Percentiles rank a stretch among this genome's conserved stretches.
These are phyloP conservation scores for Hermanozyma aechmeae DNA, from an alignment of 805 yeast species.

Conservation along the genomic window DNA sequence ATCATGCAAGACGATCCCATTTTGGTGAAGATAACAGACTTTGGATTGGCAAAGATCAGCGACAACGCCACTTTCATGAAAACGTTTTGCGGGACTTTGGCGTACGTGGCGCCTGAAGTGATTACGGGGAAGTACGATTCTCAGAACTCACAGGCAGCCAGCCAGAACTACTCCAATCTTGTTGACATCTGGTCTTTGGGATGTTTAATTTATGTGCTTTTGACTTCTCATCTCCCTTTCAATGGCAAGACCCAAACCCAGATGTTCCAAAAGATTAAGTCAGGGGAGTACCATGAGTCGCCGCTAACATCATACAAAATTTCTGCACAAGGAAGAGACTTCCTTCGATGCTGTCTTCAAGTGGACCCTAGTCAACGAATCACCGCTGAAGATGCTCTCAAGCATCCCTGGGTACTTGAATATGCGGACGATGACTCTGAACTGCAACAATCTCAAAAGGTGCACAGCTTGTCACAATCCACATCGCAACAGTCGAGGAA, in stretches of 20 bases:
- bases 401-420: conserved; percentile 78
- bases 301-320: conserved; percentile 60
- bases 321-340: conserved; percentile 62
- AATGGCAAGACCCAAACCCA: conserved; percentile 88
- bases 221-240: conserved; percentile 92
- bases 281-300: conserved; percentile 73
- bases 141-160: conserved; percentile 15
- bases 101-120: conserved; percentile 96
- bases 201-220: conserved; percentile 81
- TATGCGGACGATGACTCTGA: conserved; percentile 18
- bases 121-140: conserved; percentile 46
- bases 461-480: conserved; percentile 59
- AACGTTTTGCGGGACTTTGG: conserved; percentile 95
- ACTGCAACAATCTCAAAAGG: conserved; percentile 19
- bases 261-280: conserved; percentile 62
- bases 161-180: conserved; percentile 66
- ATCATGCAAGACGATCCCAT: conserved; percentile 90
- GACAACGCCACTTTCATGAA: conserved; percentile 81
- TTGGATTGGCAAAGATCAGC: conserved; percentile 89
- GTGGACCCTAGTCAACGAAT: conserved; percentile 68
- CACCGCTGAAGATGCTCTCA: conserved; percentile 66
- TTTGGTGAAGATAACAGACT: conserved; percentile 86
- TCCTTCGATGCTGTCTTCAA: conserved; percentile 60
- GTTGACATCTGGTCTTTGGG: conserved; percentile 99
- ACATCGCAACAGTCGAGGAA: conserved; percentile 54